Conservation (phyloP, 2,329 filamentous ascomycete genomes). For the Arthroderma sp. region DNA sequence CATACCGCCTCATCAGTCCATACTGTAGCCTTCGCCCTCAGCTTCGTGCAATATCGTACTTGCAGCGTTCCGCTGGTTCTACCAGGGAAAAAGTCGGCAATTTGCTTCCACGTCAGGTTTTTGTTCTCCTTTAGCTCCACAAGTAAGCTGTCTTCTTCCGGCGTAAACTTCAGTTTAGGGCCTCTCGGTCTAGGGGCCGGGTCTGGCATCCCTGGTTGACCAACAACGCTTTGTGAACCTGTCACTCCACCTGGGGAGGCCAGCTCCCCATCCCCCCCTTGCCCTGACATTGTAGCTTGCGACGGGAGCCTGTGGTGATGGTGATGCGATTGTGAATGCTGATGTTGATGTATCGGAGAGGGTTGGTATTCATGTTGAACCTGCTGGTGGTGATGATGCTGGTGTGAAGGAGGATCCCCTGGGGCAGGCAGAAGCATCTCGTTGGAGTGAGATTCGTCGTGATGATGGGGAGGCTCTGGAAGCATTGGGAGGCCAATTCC, state of each 20-base stretch:
- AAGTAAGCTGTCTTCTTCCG: constrained; percentile 76
- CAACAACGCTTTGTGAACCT: constrained; percentile 72
- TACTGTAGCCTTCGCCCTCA: constrained; percentile 83
- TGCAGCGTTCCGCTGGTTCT: constrained; percentile 81
- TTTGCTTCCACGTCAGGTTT: constrained; percentile 93
- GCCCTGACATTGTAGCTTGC: constrained; percentile 53
- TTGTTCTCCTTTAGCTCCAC: constrained; percentile 91
- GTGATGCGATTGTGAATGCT: constrained; percentile 30
- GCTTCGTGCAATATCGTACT: constrained; percentile 86
- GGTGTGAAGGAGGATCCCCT: constrained; percentile 13
- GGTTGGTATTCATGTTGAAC: constrained; percentile 22
- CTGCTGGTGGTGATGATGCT: constrained; percentile 18
- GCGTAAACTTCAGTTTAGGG: constrained; percentile 86
- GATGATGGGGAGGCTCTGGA: constrained; percentile 18
- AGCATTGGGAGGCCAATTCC: constrained; percentile 23
- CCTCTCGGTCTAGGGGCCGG: constrained; percentile 70
- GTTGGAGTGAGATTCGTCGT: constrained; percentile 20
- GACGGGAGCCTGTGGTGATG: constrained; percentile 73
- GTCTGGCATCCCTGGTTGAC: constrained; percentile 72
- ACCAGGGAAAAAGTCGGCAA: constrained; percentile 89
- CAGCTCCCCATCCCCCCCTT: constrained; percentile 44
- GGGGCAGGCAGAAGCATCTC: constrained; percentile 25
- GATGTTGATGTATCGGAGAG: constrained; percentile 38
- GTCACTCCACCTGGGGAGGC: constrained; percentile 32
- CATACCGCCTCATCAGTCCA: constrained; percentile 87